Conservation (phyloP, 139 green algal genomes). For the Chlamydomonas applanata region DNA sequence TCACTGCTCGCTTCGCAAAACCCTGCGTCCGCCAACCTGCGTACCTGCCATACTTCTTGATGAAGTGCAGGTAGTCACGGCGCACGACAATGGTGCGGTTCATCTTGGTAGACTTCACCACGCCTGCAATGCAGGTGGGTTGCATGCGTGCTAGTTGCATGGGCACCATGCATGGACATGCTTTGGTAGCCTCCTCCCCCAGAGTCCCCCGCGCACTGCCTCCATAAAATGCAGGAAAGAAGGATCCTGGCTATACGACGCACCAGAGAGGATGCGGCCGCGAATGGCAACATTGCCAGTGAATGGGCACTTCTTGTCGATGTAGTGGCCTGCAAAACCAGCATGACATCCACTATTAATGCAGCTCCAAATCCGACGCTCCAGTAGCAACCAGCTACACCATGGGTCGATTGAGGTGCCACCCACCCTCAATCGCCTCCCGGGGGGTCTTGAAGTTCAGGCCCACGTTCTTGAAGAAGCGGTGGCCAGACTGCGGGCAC, state of each 20-base stretch:
- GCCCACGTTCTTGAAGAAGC: conserved; percentile 95
- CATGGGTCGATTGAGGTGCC: neutral
- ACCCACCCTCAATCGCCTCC: conserved; percentile 95
- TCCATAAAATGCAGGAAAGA: no score
- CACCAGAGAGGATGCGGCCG: conserved; percentile 92
- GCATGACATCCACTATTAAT: neutral
- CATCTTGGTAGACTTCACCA: conserved; percentile 97
- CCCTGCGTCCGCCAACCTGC: neutral
- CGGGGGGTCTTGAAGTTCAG: conserved; percentile 98
- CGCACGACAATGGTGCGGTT: conserved; percentile 94
- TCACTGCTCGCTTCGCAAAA: neutral
- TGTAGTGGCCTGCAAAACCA: conserved; percentile 86
- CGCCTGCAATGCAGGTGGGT: conserved; percentile 49
- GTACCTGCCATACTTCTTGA: conserved; percentile 95
- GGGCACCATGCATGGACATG: neutral
- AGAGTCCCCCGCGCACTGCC: neutral
- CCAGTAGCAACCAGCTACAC: neutral
- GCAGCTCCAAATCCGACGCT: neutral
- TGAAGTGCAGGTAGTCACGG: conserved; percentile 97
- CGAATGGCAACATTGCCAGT: conserved; percentile 97
- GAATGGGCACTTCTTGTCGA: conserved; percentile 99
- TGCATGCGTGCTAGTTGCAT: neutral
- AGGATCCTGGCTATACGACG: neutral
- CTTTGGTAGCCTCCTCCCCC: neutral
- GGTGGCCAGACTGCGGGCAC: conserved; percentile 45